Base-by-base conservation (phyloP, 2,329 filamentous ascomycete genomes). In the Trichoderma gracile region DNA sequence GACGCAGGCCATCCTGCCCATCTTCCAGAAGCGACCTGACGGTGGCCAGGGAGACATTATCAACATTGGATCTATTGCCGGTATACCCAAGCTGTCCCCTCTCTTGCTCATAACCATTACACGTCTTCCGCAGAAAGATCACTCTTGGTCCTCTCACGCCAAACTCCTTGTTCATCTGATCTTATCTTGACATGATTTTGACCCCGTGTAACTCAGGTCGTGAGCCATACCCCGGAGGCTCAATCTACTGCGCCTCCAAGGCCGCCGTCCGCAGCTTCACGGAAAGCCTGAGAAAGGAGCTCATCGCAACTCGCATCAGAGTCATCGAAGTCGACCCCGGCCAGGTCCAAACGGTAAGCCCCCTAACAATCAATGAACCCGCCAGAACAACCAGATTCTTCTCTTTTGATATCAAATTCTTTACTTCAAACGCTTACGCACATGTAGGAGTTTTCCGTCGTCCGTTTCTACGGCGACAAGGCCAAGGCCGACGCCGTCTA, bases 231-330 rank as follows among this genome's bases (percentile, higher is more conserved):
- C 82, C 87, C 1, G 92, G 92, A 56, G 93, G 93, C 30, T 88
- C 88, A 75, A 96, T 97, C 74, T 97, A 97, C 83, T 97, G 93
- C 77, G 92, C 93, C 1, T 93, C 91, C 66, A 97, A 97, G 79
- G 92, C 93, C 21, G 93, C 93, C 1, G 89, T 97, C 63, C 86
- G 90, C 70, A 89, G 84, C 69, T 97, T 96, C 78, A 93, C 91
- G 0, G 92, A 96, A 64, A 84, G 89, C 12, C 78, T 97, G 74
- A 84, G 93, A 69, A 91, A 88, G 75, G 93, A 97, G 79, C 83
- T 96, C 66, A 89, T 97, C 69, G 83, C 89, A 7, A 91, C 89
- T 19, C 83, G 90, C 63, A 91, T 97, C 67, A 82, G 93, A 63
- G 83, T 97, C 67, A 96, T 97, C 67, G 91, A 92, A 77, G 84